A percentile compares a stretch with the other conserved stretches of the same genome.
Evolutionary conservation across 1,284 basidiomycete species (phyloP).

Genomic region (Leccinum colubrinum): DNA sequence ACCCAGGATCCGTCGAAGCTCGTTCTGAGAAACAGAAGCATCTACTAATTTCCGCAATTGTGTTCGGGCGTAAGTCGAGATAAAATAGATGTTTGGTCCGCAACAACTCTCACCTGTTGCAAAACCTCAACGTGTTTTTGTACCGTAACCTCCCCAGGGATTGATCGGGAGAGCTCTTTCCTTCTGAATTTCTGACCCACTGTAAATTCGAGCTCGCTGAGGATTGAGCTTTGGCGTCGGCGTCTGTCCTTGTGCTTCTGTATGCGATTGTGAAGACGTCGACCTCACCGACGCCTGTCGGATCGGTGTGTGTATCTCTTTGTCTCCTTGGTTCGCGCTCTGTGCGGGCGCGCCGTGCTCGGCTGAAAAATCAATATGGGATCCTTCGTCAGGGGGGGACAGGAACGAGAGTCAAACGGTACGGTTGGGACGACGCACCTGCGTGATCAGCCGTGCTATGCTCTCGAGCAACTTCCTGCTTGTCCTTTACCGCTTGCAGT

Average conservation of each 20-base stretch:
- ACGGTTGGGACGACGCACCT: neutral
- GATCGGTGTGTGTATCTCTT: neutral
- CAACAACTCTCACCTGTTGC: conserved; percentile 56
- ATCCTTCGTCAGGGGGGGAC: neutral
- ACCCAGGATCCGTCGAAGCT: conserved; percentile 75
- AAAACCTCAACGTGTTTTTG: conserved; percentile 70
- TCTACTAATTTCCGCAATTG: conserved; percentile 79
- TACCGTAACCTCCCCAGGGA: conserved; percentile 58
- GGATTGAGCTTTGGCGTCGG: conserved; percentile 54
- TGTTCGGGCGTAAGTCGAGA: conserved; percentile 4
- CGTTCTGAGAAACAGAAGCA: conserved; percentile 77
- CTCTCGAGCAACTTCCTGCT: neutral
- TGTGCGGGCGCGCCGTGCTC: neutral
- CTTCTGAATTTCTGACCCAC: conserved; percentile 75
- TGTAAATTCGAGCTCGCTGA: conserved; percentile 78
- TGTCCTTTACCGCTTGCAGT: neutral
- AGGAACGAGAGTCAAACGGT: neutral
- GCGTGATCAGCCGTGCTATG: neutral
- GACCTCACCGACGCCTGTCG: neutral
- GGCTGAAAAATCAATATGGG: conserved; percentile 4
- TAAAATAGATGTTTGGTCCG: neutral
- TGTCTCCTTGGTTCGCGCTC: neutral
- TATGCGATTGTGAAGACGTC: neutral
- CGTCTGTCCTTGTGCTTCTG: neutral
- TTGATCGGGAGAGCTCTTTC: conserved; percentile 64